Conservation (phyloP, 1,139 yeast genomes). For the Yamadazyma diospyri region DNA sequence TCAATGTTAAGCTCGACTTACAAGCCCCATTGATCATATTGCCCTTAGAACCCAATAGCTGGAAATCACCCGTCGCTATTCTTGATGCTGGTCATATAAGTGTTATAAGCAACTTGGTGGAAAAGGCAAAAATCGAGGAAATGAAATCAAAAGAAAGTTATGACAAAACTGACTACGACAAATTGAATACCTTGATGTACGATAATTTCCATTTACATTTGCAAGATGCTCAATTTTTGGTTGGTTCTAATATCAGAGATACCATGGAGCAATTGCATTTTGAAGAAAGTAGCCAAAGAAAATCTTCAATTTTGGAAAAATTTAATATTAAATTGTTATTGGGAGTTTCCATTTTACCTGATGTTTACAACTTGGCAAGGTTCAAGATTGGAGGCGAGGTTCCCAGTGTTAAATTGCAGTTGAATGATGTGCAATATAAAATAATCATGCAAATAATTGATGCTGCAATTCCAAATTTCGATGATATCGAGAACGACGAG, state of each 20-base stretch:
- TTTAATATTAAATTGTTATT: slow-evolving; percentile 69
- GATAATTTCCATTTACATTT: slow-evolving; percentile 77
- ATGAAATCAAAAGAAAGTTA: slow-evolving; percentile 69
- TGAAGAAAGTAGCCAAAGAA: slow-evolving; percentile 27
- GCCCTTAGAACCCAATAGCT: slow-evolving; percentile 76
- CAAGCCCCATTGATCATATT: slow-evolving; percentile 93
- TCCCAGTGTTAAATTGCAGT: slow-evolving; percentile 66
- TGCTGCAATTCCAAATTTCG: slow-evolving; percentile 63
- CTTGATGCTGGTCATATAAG: slow-evolving; percentile 96
- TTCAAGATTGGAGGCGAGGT: slow-evolving; percentile 75
- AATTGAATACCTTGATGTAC: slow-evolving; percentile 77
- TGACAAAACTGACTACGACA: slow-evolving; percentile 66
- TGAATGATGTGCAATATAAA: slow-evolving; percentile 89
- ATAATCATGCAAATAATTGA: slow-evolving; percentile 77
- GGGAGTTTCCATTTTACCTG: slow-evolving; percentile 82
- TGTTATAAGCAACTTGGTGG: slow-evolving; percentile 76
- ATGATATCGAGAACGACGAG: slow-evolving; percentile 26
- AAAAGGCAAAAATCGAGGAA: slow-evolving; percentile 63
- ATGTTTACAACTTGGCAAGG: slow-evolving; percentile 69
- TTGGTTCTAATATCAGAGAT: slow-evolving; percentile 77
- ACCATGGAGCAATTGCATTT: slow-evolving; percentile 69
- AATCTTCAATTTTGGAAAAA: slow-evolving; percentile 68
- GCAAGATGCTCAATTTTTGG: slow-evolving; percentile 83
- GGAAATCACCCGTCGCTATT: slow-evolving; percentile 86
- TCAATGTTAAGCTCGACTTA: slow-evolving; percentile 78